phyloP scores from a whole-genome alignment of 805 yeast genomes.

The Kluyveromyces aestuarii region DNA sequence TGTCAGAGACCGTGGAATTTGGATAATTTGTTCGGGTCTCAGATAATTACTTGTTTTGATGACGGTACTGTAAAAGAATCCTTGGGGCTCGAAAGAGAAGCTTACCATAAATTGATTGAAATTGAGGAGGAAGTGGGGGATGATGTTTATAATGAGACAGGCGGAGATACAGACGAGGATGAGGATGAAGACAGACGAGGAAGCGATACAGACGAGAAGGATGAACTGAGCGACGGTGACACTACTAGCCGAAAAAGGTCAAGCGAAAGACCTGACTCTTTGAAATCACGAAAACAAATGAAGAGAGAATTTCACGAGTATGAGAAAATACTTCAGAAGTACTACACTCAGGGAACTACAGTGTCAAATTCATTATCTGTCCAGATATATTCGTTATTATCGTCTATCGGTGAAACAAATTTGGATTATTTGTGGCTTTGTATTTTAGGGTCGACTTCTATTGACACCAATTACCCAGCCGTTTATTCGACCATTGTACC shows the following conservation, averaged over 20 bases:
- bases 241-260: slow-evolving; percentile 12
- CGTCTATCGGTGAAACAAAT: slow-evolving; percentile 75
- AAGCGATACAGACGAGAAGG: slow-evolving; percentile 22
- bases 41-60: slow-evolving; percentile 70
- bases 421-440: slow-evolving; percentile 72
- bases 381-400: slow-evolving; percentile 69
- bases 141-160: slow-evolving; percentile 29
- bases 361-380: slow-evolving; percentile 66
- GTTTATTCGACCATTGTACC: slow-evolving; percentile 69
- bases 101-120: slow-evolving; percentile 47
- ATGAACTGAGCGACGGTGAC: slow-evolving; percentile 23
- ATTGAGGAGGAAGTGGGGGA: slow-evolving; percentile 31
- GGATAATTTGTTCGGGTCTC: slow-evolving; percentile 82
- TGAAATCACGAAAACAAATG: slow-evolving; percentile 30
- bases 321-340: slow-evolving; percentile 56
- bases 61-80: slow-evolving; percentile 69
- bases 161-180: slow-evolving; percentile 29
- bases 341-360: slow-evolving; percentile 79
- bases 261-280: slow-evolving; percentile 15
- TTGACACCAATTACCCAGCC: slow-evolving; percentile 63
- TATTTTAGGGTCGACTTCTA: slow-evolving; percentile 78
- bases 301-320: slow-evolving; percentile 36
- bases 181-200: slow-evolving; percentile 27
- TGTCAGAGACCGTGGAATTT: slow-evolving; percentile 96
- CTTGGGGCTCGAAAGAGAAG: slow-evolving; percentile 45